These are phyloP conservation scores for Pyrenophora teres DNA, from an alignment of 2,329 filamentous ascomycete species.

Conservation along the genomic window DNA sequence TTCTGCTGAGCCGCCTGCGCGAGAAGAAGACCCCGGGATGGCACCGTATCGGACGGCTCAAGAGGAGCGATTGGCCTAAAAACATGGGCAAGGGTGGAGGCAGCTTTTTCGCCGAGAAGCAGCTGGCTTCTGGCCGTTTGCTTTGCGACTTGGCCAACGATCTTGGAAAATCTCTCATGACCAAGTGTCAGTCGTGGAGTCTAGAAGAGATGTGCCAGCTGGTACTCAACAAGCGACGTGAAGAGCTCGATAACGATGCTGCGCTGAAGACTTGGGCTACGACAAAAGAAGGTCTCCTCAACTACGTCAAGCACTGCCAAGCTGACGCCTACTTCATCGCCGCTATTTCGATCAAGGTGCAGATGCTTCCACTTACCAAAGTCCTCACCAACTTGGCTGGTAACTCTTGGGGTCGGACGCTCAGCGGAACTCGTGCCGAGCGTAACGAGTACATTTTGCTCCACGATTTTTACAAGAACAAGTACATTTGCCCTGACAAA, in stretches of 20 bases:
- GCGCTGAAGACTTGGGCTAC: slow-evolving; percentile 86
- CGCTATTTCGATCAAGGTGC: slow-evolving; percentile 83
- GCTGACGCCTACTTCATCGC: slow-evolving; percentile 96
- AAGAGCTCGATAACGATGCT: slow-evolving; percentile 85
- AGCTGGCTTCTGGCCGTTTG: slow-evolving; percentile 84
- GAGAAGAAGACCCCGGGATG: slow-evolving; percentile 92
- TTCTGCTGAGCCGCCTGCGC: slow-evolving; percentile 82
- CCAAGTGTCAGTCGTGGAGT: slow-evolving; percentile 96
- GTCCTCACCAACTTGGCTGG: slow-evolving; percentile 94
- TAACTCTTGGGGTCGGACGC: slow-evolving; percentile 95
- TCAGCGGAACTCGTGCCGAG: slow-evolving; percentile 94
- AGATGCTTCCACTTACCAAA: slow-evolving; percentile 92
- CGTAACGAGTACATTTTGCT: slow-evolving; percentile 99
- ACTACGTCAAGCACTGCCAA: slow-evolving; percentile 92
- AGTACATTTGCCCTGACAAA: slow-evolving; percentile 98
- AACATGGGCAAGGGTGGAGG: slow-evolving; percentile 84
- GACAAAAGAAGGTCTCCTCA: slow-evolving; percentile 83
- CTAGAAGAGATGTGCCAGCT: slow-evolving; percentile 96
- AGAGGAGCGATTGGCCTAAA: slow-evolving; percentile 82
- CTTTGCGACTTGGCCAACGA: slow-evolving; percentile 96
- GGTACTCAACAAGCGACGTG: slow-evolving; percentile 76
- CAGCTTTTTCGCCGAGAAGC: slow-evolving; percentile 90
- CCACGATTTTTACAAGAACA: slow-evolving; percentile 94
- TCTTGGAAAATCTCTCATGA: slow-evolving; percentile 95
- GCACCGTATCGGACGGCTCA: slow-evolving; percentile 89